Conservation (phyloP, 2,329 filamentous ascomycete species). For the Epichloe glyceriae region DNA sequence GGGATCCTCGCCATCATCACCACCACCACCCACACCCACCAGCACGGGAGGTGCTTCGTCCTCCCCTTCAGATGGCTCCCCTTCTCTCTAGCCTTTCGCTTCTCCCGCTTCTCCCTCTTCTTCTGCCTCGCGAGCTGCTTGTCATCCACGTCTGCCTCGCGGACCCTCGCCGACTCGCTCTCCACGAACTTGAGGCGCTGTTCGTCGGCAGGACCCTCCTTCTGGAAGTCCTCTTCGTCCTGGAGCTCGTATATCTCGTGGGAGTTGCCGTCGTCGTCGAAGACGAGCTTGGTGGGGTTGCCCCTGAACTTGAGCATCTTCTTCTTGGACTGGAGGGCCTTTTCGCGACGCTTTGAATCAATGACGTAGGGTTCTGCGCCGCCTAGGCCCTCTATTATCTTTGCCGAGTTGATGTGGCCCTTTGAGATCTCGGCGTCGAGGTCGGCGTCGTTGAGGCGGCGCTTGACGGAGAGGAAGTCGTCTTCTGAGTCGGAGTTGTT, state of each 20-base stretch:
- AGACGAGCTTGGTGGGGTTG: constrained; percentile 72
- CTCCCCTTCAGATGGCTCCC: constrained; percentile 16
- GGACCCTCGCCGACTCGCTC: constrained; percentile 57
- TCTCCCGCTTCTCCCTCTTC: constrained; percentile 62
- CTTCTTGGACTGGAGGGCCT: constrained; percentile 91
- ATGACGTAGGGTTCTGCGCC: constrained; percentile 66
- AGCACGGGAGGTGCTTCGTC: constrained; percentile 21
- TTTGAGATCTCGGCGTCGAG: constrained; percentile 36
- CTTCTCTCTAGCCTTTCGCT: constrained; percentile 53
- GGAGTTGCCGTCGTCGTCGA: constrained; percentile 80
- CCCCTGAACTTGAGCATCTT: constrained; percentile 84
- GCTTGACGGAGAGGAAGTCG: constrained; percentile 82
- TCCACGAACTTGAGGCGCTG: constrained; percentile 70
- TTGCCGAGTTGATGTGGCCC: constrained; percentile 31
- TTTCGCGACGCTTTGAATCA: constrained; percentile 90
- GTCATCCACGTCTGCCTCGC: constrained; percentile 66
- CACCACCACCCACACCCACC: constrained; percentile 23
- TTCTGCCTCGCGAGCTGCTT: constrained; percentile 71
- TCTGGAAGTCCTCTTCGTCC: constrained; percentile 67
- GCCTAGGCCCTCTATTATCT: constrained; percentile 53
- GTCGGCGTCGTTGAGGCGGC: constrained; percentile 63
- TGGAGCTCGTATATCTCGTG: constrained; percentile 83
- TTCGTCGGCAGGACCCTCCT: constrained; percentile 59
- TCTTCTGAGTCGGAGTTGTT: constrained; percentile 24
- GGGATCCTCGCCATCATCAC: constrained; percentile 35